Conservation (phyloP, 2,329 filamentous ascomycete genomes). For the Septoria petroselini region DNA sequence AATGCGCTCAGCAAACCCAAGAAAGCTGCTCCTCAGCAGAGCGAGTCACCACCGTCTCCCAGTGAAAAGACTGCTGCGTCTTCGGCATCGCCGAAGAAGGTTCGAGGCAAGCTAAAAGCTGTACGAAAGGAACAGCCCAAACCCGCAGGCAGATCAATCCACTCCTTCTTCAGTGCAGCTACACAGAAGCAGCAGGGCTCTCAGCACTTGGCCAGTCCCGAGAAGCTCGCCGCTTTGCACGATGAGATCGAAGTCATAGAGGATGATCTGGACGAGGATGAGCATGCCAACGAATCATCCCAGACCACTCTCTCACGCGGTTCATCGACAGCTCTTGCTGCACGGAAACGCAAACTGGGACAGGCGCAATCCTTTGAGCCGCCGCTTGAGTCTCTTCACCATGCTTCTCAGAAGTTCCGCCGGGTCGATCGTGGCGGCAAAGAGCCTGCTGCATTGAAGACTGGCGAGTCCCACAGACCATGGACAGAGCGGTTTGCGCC, state of each 20-base stretch:
- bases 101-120: conserved; percentile 28
- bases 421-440: conserved; percentile 40
- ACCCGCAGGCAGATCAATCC: conserved; percentile 43
- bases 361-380: conserved; percentile 21
- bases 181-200: conserved; percentile 41
- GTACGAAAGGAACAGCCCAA: conserved; percentile 40
- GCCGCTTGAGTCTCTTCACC: conserved; percentile 16
- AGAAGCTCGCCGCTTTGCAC: conserved; percentile 37
- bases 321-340: conserved; percentile 35
- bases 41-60: not conserved
- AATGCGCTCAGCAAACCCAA: conserved; percentile 11
- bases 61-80: conserved; percentile 17
- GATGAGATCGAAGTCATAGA: conserved; percentile 34
- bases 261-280: conserved; percentile 35
- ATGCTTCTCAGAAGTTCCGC: conserved; percentile 46
- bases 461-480: conserved; percentile 61
- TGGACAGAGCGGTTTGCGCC: conserved; percentile 89
- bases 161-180: conserved; percentile 49
- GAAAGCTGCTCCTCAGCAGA: not conserved
- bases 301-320: conserved; percentile 32
- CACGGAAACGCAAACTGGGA: conserved; percentile 38
- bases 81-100: conserved; percentile 21
- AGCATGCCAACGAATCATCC: conserved; percentile 9
- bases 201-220: conserved; percentile 42
- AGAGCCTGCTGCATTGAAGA: conserved; percentile 31